Conservation (phyloP, 176 grass and related monocot species). For the Juncus effusus region DNA sequence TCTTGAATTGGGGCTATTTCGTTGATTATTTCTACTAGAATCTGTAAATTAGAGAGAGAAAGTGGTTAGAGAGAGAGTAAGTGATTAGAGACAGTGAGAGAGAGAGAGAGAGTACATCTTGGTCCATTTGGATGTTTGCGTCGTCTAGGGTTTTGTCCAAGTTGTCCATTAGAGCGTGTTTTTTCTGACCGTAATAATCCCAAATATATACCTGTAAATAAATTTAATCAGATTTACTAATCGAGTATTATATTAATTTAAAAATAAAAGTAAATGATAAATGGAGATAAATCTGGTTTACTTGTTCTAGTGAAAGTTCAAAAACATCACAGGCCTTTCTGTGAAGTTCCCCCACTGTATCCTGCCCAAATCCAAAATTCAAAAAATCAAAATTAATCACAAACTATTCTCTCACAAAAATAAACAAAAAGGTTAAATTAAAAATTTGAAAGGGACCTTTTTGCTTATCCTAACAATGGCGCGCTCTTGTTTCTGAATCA, state of each 20-base stretch:
- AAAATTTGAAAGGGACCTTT: constrained; percentile 36
- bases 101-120: constrained; percentile 55
- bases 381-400: constrained; percentile 2
- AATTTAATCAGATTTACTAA: constrained; percentile 12
- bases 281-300: constrained; percentile 24
- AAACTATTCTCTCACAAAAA: background rate
- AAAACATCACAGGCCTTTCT: constrained; percentile 87
- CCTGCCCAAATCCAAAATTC: constrained; percentile 43
- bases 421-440: constrained; percentile 20
- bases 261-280: constrained; percentile 2
- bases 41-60: constrained; percentile 50
- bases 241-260: constrained; percentile 3
- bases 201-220: constrained; percentile 73
- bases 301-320: constrained; percentile 77
- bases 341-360: constrained; percentile 73
- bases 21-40: constrained; percentile 80
- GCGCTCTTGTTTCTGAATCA: constrained; percentile 73
- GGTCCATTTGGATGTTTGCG: constrained; percentile 99
- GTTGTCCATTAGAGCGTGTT: constrained; percentile 93
- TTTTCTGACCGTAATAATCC: constrained; percentile 88
- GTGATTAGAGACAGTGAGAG: background rate
- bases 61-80: background rate
- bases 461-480: constrained; percentile 98
- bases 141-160: constrained; percentile 94
- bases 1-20: constrained; percentile 44